Percentiles rank a stretch among this genome's conserved stretches.
Evolutionary conservation across 2,329 filamentous ascomycete species (phyloP).

Genomic region (Claviceps quebecensis): DNA sequence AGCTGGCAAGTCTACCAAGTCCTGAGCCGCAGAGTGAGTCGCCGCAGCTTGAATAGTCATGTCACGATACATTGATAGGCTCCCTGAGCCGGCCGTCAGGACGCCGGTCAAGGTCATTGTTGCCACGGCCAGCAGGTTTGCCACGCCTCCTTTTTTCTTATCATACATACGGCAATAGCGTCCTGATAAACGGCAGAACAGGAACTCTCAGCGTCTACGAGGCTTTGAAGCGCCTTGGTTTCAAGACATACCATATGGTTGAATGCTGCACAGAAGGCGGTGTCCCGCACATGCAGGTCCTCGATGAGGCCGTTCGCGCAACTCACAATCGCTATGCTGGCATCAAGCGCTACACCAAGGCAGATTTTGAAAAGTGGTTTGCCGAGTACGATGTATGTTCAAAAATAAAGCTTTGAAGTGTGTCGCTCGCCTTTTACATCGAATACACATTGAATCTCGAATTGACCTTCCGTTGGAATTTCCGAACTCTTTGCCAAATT

Average conservation of each 20-base stretch:
- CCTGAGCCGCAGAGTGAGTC: not conserved
- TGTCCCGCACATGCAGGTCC: constrained; percentile 10
- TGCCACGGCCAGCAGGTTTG: constrained; percentile 22
- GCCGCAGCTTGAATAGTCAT: constrained; percentile 9
- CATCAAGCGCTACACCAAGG: constrained; percentile 2
- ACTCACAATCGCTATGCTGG: constrained; percentile 12
- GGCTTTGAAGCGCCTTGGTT: constrained; percentile 21
- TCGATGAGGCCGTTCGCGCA: constrained; percentile 17
- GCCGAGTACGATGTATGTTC: constrained; percentile 22
- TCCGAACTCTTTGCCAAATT: too few species aligned
- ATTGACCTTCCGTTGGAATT: too few species aligned
- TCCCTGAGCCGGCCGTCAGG: constrained; percentile 18
- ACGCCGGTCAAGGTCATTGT: constrained; percentile 22
- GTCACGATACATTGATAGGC: constrained; percentile 20
- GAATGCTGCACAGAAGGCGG: constrained; percentile 14
- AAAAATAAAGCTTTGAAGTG: too few species aligned
- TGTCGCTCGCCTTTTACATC: not conserved
- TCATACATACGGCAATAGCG: not conserved
- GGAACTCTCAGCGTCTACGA: constrained; percentile 15
- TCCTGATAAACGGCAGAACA: constrained; percentile 11
- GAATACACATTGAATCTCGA: too few species aligned
- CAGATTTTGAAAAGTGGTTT: constrained; percentile 27
- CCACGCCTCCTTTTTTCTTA: not conserved
- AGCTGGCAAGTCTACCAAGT: not conserved
- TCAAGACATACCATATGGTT: constrained; percentile 22